Evolutionary conservation across 192 early-diverging fungal species (phyloP).

Genomic region (Umbelopsis vinacea): DNA sequence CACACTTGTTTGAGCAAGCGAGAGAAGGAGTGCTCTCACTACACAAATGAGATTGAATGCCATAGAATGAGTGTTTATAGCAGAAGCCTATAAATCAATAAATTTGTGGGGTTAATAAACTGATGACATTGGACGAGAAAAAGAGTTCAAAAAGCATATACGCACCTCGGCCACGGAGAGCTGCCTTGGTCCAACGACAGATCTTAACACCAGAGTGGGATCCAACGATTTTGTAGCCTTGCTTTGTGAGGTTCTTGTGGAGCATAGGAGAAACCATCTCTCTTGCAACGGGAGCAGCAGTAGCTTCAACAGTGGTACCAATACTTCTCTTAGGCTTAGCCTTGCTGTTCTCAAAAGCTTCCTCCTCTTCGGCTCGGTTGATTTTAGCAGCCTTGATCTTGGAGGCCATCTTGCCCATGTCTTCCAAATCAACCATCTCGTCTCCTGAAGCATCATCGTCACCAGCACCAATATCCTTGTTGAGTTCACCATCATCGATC

Average conservation of each 20-base stretch:
- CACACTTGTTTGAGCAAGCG: constrained; percentile 80
- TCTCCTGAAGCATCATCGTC: constrained; percentile 50
- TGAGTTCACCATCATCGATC: constrained; percentile 34
- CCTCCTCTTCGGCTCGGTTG: constrained; percentile 57
- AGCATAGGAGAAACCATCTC: constrained; percentile 78
- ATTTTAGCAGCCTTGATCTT: constrained; percentile 62
- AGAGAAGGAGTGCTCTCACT: constrained; percentile 79
- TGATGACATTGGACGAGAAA: background rate
- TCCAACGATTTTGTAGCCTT: constrained; percentile 77
- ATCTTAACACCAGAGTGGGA: constrained; percentile 76
- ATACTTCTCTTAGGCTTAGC: constrained; percentile 50
- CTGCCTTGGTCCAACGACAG: constrained; percentile 80
- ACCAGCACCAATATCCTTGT: constrained; percentile 42
- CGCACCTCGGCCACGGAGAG: constrained; percentile 62
- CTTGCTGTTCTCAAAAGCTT: constrained; percentile 46
- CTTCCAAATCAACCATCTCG: constrained; percentile 75
- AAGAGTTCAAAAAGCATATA: constrained; percentile 8
- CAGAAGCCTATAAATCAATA: constrained; percentile 49
- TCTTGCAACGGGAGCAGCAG: constrained; percentile 35
- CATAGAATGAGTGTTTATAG: constrained; percentile 81
- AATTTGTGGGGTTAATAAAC: background rate
- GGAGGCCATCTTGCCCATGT: constrained; percentile 68
- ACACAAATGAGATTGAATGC: constrained; percentile 74
- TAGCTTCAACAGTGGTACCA: constrained; percentile 35
- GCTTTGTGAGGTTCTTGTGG: constrained; percentile 69